Evolutionary conservation across 2,329 filamentous ascomycete genomes (phyloP).

Genomic region (Fusarium pseudograminearum): DNA sequence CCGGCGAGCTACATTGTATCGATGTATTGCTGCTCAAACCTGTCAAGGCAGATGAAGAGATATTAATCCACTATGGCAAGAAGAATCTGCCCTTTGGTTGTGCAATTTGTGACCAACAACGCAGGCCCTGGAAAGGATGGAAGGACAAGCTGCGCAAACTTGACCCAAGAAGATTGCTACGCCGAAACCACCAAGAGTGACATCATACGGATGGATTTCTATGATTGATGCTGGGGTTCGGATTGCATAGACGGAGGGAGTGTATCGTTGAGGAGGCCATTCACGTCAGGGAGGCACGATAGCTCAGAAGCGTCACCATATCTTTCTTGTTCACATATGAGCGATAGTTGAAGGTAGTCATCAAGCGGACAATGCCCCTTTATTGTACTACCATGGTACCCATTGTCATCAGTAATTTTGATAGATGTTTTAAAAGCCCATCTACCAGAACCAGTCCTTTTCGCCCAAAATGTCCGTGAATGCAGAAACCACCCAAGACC

Average conservation of each 20-base stretch:
- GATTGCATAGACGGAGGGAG: neutral
- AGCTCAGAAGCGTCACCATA: conserved; percentile 15
- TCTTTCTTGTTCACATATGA: conserved; percentile 25
- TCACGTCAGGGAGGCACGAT: neutral
- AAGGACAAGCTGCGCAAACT: neutral
- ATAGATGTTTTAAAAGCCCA: conserved; percentile 55
- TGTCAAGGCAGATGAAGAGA: conserved; percentile 49
- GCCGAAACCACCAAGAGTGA: neutral
- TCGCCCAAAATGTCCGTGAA: conserved; percentile 69
- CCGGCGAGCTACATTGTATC: conserved; percentile 29
- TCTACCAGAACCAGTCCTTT: conserved; percentile 68
- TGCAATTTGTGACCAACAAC: neutral
- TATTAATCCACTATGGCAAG: conserved; percentile 54
- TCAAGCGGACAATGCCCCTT: conserved; percentile 55
- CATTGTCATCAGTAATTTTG: conserved; percentile 60
- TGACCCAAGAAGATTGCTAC: neutral
- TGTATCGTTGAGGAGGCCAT: no score
- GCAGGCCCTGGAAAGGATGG: neutral
- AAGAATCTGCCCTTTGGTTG: conserved; percentile 43
- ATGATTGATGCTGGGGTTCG: neutral
- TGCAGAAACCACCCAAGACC: conserved; percentile 66
- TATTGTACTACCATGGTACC: conserved; percentile 60
- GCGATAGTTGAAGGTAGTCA: conserved; percentile 44
- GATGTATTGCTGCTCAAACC: conserved; percentile 22
- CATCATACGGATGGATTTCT: neutral